Evolutionary conservation across 306 rosid genomes (phyloP).

Genomic region (Hippophae tibetana): DNA sequence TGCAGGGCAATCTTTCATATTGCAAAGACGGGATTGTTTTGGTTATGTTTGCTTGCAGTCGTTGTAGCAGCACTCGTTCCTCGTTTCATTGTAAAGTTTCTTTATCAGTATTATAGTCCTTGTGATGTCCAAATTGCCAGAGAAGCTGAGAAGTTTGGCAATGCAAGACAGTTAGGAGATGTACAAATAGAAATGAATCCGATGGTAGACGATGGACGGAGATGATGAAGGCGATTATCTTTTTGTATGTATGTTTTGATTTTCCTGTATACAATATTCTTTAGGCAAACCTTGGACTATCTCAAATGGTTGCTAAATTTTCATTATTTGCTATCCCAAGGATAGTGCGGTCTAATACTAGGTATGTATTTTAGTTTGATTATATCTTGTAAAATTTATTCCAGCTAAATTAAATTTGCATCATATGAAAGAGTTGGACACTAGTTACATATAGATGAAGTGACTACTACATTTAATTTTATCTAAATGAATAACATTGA

Average conservation of each 20-base stretch:
- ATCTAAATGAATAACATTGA: no score
- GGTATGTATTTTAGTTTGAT: conserved; percentile 18
- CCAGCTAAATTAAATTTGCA: conserved; percentile 35
- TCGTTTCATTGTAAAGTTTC: conserved; percentile 46
- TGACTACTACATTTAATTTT: no score
- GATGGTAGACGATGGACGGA: conserved; percentile 26
- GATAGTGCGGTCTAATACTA: conserved; percentile 31
- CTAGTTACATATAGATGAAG: no score
- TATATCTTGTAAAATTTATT: conserved; percentile 22
- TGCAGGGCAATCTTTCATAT: conserved; percentile 72
- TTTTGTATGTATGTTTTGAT: conserved; percentile 29
- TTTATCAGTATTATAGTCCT: conserved; percentile 50
- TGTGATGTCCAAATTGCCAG: conserved; percentile 72
- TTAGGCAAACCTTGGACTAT: conserved; percentile 44
- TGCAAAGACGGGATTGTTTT: conserved; percentile 37
- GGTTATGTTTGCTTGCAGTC: conserved; percentile 63
- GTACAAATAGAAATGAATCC: conserved; percentile 70
- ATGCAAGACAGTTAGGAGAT: conserved; percentile 30
- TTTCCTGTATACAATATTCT: conserved; percentile 52
- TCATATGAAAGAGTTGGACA: neutral
- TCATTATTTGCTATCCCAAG: conserved; percentile 56
- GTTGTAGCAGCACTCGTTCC: conserved; percentile 51
- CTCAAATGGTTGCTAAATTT: conserved; percentile 38
- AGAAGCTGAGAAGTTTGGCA: conserved; percentile 49
- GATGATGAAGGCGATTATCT: conserved; percentile 26